Conservation (phyloP, 441 rosid genomes). For the Melastoma candidum region DNA sequence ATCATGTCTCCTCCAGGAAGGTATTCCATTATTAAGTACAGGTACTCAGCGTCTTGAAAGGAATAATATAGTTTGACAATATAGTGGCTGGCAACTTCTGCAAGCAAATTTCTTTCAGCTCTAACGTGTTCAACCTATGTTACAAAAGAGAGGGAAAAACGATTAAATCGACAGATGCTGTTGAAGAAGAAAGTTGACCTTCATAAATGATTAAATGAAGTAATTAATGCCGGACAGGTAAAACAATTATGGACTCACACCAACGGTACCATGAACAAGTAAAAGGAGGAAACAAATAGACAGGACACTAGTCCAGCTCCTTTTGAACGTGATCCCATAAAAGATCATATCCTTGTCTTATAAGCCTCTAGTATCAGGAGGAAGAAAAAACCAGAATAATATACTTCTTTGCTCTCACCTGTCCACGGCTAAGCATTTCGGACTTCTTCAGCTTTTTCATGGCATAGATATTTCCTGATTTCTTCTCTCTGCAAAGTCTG, state of each 20-base stretch:
- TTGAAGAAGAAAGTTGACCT: too few relatives aligned
- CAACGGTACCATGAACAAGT: too few relatives aligned
- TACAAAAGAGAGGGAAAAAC: background rate
- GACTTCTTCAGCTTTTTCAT: slow-evolving; percentile 98
- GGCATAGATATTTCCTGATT: slow-evolving; percentile 90
- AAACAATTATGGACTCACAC: too few relatives aligned
- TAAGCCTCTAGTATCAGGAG: too few relatives aligned
- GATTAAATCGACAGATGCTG: too few relatives aligned
- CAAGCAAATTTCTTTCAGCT: slow-evolving; percentile 26
- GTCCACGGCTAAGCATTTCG: slow-evolving; percentile 93
- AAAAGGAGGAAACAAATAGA: too few relatives aligned
- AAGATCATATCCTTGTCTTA: too few relatives aligned
- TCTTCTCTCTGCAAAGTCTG: slow-evolving; percentile 75
- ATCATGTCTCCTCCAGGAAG: slow-evolving; percentile 27
- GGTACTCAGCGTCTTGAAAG: slow-evolving; percentile 21
- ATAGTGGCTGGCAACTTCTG: slow-evolving; percentile 23
- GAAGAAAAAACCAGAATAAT: too few relatives aligned
- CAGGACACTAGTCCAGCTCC: too few relatives aligned
- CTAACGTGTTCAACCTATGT: slow-evolving; percentile 22
- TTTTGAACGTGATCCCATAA: too few relatives aligned
- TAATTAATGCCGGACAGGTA: too few relatives aligned
- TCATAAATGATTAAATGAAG: too few relatives aligned
- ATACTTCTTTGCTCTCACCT: slow-evolving; percentile 31
- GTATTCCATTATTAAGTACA: slow-evolving; percentile 24
- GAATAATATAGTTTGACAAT: slow-evolving; percentile 25